phyloP scores from a whole-genome alignment of 371 early-diverging fungal genomes.

The Haplosporangium sp. region DNA sequence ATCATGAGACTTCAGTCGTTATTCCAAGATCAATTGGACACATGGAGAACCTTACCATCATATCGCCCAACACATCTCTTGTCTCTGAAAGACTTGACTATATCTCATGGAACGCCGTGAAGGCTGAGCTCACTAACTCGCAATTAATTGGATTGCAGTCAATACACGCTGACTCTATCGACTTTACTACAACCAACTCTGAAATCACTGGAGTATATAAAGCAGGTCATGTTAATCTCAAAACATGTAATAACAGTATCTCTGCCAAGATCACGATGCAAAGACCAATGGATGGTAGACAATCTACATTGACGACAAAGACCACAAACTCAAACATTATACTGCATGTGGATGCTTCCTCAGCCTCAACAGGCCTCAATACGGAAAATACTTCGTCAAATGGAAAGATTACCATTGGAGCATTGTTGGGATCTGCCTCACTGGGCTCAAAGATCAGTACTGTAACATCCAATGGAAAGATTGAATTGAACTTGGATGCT shows the following conservation, averaged over 20 bases:
- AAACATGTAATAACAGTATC: conserved; percentile 31
- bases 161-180: conserved; percentile 32
- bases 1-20: conserved; percentile 48
- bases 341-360: conserved; percentile 45
- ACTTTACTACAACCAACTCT: conserved; percentile 38
- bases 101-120: conserved; percentile 25
- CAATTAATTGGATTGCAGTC: conserved; percentile 31
- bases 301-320: conserved; percentile 25
- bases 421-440: conserved; percentile 26
- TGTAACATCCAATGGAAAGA: conserved; percentile 26
- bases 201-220: conserved; percentile 16
- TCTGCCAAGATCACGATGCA: conserved; percentile 31
- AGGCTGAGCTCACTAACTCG: conserved; percentile 22
- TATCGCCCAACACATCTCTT: conserved; percentile 43
- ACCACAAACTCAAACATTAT: conserved; percentile 37
- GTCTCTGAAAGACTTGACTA: conserved; percentile 27
- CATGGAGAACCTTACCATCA: conserved; percentile 28
- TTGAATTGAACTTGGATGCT: conserved; percentile 52
- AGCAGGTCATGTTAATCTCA: conserved; percentile 31
- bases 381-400: conserved; percentile 43
- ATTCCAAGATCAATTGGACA: conserved; percentile 22
- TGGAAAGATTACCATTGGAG: conserved; percentile 34
- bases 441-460: conserved; percentile 20
- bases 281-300: conserved; percentile 17
- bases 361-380: conserved; percentile 22